A percentile compares a stretch with the other conserved stretches of the same genome.
Evolutionary conservation across 2,329 filamentous ascomycete genomes (phyloP).

Genomic region (Aspergillus terreus): DNA sequence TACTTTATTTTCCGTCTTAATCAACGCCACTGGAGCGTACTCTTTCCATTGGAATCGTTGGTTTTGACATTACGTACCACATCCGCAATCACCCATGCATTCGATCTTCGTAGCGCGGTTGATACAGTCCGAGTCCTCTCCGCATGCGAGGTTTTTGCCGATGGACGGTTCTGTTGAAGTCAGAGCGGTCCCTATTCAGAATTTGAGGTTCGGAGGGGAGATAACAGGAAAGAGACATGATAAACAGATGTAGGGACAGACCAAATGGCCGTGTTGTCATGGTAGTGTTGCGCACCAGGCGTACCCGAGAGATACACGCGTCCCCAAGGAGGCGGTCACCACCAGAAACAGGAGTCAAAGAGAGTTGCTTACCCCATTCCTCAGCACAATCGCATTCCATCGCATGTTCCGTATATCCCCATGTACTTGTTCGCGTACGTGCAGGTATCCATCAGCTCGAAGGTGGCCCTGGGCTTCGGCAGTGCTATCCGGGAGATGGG

Average conservation of each 20-base stretch:
- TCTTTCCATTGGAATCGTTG: slow-evolving; percentile 89
- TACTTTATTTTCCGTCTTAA: slow-evolving; percentile 97
- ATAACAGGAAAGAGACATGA: background rate
- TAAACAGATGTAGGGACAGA: too few relatives aligned
- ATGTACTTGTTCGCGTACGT: slow-evolving; percentile 89
- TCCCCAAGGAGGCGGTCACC: too few relatives aligned
- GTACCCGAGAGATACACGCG: too few relatives aligned
- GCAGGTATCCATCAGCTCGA: slow-evolving; percentile 78
- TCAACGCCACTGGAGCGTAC: slow-evolving; percentile 87
- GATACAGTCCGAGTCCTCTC: slow-evolving; percentile 96
- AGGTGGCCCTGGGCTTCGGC: slow-evolving; percentile 68
- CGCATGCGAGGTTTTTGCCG: slow-evolving; percentile 74
- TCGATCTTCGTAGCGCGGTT: slow-evolving; percentile 98
- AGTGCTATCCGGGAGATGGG: slow-evolving; percentile 74
- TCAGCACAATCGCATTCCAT: slow-evolving; percentile 93
- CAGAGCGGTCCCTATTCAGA: background rate
- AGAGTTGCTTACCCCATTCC: slow-evolving; percentile 75
- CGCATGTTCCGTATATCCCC: slow-evolving; percentile 86
- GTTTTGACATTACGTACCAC: slow-evolving; percentile 84
- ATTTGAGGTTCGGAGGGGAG: background rate
- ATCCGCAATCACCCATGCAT: slow-evolving; percentile 82
- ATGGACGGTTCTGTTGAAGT: slow-evolving; percentile 44
- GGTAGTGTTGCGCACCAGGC: too few relatives aligned
- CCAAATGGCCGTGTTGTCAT: too few relatives aligned
- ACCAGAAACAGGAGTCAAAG: slow-evolving; percentile 11